phyloP scores from a whole-genome alignment of 441 rosid species.

The Adansonia grandidieri region DNA sequence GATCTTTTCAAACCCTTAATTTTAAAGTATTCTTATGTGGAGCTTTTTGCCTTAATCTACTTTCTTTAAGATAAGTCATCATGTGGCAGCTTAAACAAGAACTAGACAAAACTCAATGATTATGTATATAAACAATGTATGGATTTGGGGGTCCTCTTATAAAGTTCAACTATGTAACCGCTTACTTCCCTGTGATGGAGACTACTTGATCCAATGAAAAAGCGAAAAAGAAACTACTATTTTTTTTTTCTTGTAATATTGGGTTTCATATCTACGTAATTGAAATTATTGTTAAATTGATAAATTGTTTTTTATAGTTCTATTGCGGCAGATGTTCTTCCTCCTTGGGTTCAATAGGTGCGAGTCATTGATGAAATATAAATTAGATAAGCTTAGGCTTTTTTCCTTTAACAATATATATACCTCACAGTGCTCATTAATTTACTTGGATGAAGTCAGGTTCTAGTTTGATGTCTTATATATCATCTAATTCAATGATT shows the following conservation, averaged over 20 bases:
- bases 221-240: neutral
- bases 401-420: neutral
- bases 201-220: neutral
- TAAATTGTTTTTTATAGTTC: neutral
- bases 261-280: neutral
- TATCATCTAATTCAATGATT: neutral
- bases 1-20: no score
- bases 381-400: neutral
- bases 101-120: neutral
- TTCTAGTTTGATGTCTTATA: slow-evolving; percentile 4
- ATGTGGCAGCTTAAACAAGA: neutral
- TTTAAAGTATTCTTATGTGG: neutral
- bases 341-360: neutral
- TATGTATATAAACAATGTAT: neutral
- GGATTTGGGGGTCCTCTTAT: neutral
- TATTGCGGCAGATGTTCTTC: neutral
- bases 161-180: neutral
- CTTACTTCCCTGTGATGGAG: neutral
- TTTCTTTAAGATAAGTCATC: neutral
- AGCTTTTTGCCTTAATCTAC: neutral
- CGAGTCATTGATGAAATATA: neutral
- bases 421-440: neutral
- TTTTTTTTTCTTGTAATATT: neutral
- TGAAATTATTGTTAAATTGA: neutral
- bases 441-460: neutral